Percentiles rank a stretch among this genome's conserved stretches.
Evolutionary conservation across 129 eudicot genomes (phyloP).

Genomic region (Heracleum sosnowskyi): DNA sequence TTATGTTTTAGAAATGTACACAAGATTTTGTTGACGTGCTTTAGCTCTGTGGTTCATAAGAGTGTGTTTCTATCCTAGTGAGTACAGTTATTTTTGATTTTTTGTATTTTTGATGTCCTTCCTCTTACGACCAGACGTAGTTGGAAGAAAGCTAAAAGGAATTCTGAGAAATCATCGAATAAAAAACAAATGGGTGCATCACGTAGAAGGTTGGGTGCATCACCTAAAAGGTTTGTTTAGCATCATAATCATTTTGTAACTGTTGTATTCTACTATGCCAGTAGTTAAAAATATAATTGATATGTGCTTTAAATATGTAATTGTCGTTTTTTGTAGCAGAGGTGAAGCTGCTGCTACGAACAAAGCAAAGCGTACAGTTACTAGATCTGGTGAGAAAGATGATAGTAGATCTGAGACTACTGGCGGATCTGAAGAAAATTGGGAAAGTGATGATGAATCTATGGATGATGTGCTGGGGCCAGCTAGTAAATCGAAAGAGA

Average conservation of each 20-base stretch:
- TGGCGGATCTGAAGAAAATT: constrained; percentile 14
- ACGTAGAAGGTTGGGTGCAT: constrained; percentile 43
- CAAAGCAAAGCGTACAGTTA: constrained; percentile 22
- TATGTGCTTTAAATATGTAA: background rate
- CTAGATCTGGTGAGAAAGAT: background rate
- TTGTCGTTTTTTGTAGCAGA: constrained; percentile 8
- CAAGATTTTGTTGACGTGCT: background rate
- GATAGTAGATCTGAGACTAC: background rate
- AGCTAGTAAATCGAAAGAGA: constrained; percentile 40
- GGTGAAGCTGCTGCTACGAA: constrained; percentile 31
- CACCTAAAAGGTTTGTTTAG: constrained; percentile 40
- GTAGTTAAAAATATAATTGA: background rate
- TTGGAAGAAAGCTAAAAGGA: constrained; percentile 51
- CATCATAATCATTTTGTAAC: background rate
- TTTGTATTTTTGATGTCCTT: background rate
- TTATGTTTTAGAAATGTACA: background rate
- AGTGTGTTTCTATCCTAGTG: background rate
- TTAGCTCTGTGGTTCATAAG: background rate
- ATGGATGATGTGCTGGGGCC: constrained; percentile 23
- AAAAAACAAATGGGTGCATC: constrained; percentile 34
- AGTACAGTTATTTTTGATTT: background rate
- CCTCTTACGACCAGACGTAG: constrained; percentile 37
- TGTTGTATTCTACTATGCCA: background rate
- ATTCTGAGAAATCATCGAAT: constrained; percentile 27
- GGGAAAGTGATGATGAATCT: constrained; percentile 22